Percentiles rank a stretch among this genome's conserved stretches.
Conservation (phyloP, 1,284 basidiomycete species). For the Fomitopsis betulina region DNA sequence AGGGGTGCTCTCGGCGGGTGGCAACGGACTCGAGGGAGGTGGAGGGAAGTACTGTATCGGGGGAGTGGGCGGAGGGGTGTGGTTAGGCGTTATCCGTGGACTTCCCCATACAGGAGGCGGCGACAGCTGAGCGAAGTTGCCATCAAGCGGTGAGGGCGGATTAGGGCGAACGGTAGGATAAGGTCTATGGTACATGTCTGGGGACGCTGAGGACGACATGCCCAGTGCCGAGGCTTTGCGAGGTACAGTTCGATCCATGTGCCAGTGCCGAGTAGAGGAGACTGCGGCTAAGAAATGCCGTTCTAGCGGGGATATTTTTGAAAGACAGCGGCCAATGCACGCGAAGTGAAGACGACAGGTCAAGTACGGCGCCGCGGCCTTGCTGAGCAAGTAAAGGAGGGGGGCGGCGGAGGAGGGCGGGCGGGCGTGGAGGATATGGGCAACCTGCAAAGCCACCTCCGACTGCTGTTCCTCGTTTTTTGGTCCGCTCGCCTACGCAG, state of each 20-base stretch:
- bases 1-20: constrained; percentile 26
- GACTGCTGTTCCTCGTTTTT: neutral
- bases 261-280: constrained; percentile 1
- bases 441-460: neutral
- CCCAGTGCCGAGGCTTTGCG: constrained; percentile 27
- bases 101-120: constrained; percentile 16
- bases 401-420: neutral
- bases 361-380: neutral
- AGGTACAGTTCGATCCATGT: constrained; percentile 20
- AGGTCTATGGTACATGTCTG: constrained; percentile 39
- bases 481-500: neutral
- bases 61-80: constrained; percentile 28
- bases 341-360: neutral
- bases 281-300: neutral
- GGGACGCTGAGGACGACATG: constrained; percentile 21
- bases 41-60: constrained; percentile 20
- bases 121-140: constrained; percentile 18
- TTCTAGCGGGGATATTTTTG: constrained; percentile 2
- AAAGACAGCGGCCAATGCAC: neutral
- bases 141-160: constrained; percentile 30
- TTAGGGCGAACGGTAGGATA: constrained; percentile 34
- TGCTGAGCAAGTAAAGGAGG: neutral
- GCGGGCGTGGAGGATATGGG: constrained; percentile 4
- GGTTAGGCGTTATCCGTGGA: constrained; percentile 33
- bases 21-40: constrained; percentile 8